Conservation (phyloP, 345 rosid genomes). For the Gossypium sturtianum region DNA sequence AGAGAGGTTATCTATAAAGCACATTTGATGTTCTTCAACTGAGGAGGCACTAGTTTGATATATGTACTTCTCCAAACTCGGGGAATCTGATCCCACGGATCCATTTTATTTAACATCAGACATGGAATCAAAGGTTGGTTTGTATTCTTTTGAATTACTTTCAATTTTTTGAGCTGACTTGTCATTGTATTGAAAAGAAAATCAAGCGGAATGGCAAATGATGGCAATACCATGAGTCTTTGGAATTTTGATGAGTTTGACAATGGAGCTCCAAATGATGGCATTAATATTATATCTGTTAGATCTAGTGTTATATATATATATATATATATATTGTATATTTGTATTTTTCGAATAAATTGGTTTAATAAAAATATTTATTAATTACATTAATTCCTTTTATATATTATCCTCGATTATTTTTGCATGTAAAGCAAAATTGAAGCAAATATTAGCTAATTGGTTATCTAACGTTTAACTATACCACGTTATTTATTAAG, state of each 20-base stretch:
- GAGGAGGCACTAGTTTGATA: not conserved
- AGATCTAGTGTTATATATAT: too few relatives aligned
- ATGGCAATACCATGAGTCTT: not conserved
- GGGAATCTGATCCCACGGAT: not conserved
- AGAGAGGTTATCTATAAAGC: slow-evolving; percentile 54
- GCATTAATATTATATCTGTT: too few relatives aligned
- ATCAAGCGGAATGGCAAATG: not conserved
- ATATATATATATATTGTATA: too few relatives aligned
- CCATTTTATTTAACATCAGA: not conserved
- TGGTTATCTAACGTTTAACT: too few relatives aligned
- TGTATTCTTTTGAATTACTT: not conserved
- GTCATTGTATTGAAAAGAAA: not conserved
- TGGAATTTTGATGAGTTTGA: not conserved
- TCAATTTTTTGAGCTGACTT: not conserved
- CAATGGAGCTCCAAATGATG: not conserved
- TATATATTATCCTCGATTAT: too few relatives aligned
- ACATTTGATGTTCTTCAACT: slow-evolving; percentile 14
- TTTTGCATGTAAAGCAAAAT: too few relatives aligned
- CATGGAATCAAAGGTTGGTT: not conserved
- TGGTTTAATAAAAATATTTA: too few relatives aligned
- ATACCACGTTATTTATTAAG: too few relatives aligned
- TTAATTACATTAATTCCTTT: too few relatives aligned
- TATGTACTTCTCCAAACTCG: not conserved
- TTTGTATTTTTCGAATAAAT: too few relatives aligned
- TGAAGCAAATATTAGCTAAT: too few relatives aligned